Evolutionary conservation across 1,284 basidiomycete genomes (phyloP).

Genomic region (Inonotus hispidus): DNA sequence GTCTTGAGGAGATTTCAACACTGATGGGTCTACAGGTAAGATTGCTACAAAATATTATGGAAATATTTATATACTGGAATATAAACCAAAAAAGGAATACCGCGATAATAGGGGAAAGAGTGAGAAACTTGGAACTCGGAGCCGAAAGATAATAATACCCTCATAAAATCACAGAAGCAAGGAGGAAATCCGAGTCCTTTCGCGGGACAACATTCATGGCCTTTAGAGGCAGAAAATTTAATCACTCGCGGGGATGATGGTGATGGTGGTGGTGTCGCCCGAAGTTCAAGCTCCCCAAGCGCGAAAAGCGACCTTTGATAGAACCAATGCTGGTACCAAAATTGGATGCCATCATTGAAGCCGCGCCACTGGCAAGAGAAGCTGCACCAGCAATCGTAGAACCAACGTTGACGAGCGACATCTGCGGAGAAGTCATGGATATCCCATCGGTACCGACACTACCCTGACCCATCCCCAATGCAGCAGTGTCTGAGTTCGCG

Average conservation of each 20-base stretch:
- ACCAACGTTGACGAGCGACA: conserved; percentile 62
- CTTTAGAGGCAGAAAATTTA: not conserved
- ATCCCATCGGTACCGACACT: conserved; percentile 44
- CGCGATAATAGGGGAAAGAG: not conserved
- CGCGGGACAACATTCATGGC: no score
- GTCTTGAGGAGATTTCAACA: not conserved
- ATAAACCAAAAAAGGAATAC: not conserved
- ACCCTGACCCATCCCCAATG: not conserved
- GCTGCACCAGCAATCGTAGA: conserved; percentile 25
- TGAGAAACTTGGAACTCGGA: not conserved
- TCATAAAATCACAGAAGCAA: not conserved
- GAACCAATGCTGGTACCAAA: conserved; percentile 36
- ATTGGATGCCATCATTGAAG: conserved; percentile 30
- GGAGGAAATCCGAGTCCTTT: not conserved
- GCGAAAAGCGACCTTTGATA: conserved; percentile 54
- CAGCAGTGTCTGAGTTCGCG: not conserved
- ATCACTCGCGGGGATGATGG: not conserved
- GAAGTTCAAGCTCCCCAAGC: conserved; percentile 68
- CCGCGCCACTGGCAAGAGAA: conserved; percentile 13
- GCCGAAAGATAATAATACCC: not conserved
- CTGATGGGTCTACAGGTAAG: conserved; percentile 5
- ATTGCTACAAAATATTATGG: conserved; percentile 9
- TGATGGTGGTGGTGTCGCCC: conserved; percentile 45
- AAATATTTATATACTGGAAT: not conserved
- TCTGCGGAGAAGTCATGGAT: conserved; percentile 59